Evolutionary conservation across 2,329 filamentous ascomycete genomes (phyloP).

Genomic region (Chrysoporthe deuterocubensis): DNA sequence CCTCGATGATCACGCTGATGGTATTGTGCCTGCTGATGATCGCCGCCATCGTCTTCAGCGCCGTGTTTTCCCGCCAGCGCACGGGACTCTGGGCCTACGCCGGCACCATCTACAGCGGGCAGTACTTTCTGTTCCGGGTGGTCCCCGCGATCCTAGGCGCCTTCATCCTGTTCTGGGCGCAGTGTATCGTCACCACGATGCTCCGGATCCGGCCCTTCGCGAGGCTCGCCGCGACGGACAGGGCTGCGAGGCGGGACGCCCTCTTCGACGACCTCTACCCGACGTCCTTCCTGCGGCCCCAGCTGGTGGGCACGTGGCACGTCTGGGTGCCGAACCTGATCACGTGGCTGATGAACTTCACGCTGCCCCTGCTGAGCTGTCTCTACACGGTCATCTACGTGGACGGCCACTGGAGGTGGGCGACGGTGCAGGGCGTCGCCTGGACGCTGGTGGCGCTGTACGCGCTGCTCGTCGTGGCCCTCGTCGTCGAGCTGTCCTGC

Average conservation of each 20-base stretch:
- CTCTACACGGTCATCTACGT: constrained; percentile 69
- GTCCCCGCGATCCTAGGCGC: constrained; percentile 78
- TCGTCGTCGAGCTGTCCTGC: constrained; percentile 63
- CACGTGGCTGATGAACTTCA: constrained; percentile 79
- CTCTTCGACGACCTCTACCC: constrained; percentile 73
- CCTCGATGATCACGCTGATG: constrained; percentile 65
- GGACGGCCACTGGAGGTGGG: constrained; percentile 73
- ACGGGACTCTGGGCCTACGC: constrained; percentile 71
- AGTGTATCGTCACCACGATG: constrained; percentile 74
- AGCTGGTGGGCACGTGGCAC: constrained; percentile 64
- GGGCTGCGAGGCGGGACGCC: constrained; percentile 63
- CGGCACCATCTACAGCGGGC: constrained; percentile 67
- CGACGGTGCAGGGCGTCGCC: constrained; percentile 74
- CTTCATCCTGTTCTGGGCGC: constrained; percentile 74
- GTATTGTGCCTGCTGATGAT: constrained; percentile 71
- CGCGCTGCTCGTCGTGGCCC: constrained; percentile 63
- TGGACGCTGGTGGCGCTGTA: constrained; percentile 82
- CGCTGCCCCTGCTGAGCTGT: constrained; percentile 79
- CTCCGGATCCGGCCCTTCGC: constrained; percentile 78
- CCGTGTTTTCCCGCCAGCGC: constrained; percentile 66
- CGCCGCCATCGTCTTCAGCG: constrained; percentile 72
- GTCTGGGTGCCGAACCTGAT: constrained; percentile 68
- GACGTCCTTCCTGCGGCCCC: constrained; percentile 67
- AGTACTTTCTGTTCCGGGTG: constrained; percentile 87
- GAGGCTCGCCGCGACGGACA: constrained; percentile 70